phyloP scores from a whole-genome alignment of 441 rosid species.

The Gossypium schwendimanii region DNA sequence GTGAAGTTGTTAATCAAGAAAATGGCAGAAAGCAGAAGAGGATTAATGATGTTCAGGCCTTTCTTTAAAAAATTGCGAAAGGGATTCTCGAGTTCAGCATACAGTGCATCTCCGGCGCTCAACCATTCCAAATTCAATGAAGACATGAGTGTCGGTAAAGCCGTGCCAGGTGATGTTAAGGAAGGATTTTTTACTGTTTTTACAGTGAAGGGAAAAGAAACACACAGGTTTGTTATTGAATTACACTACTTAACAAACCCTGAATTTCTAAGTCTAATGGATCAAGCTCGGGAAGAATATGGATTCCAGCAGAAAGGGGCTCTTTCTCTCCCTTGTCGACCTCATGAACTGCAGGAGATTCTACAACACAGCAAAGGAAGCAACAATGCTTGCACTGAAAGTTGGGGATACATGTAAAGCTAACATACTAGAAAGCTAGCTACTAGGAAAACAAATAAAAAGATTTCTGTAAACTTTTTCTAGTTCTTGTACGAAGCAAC shows the following conservation, averaged over 20 bases:
- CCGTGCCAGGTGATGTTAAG: slow-evolving; percentile 20
- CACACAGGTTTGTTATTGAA: slow-evolving; percentile 21
- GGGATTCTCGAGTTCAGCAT: background rate
- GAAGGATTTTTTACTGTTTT: slow-evolving; percentile 28
- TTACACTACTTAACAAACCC: slow-evolving; percentile 25
- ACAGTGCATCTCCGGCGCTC: background rate
- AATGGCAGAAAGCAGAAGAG: background rate
- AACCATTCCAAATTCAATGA: background rate
- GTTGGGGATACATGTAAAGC: background rate
- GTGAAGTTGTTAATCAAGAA: background rate
- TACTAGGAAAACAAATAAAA: background rate
- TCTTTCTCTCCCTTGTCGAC: slow-evolving; percentile 26
- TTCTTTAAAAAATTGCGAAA: slow-evolving; percentile 7
- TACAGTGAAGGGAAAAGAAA: slow-evolving; percentile 16
- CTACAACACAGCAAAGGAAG: background rate
- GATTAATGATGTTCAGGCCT: background rate
- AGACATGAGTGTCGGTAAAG: background rate
- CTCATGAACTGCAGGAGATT: slow-evolving; percentile 22
- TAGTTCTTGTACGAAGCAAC: background rate
- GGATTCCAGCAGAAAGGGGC: slow-evolving; percentile 28
- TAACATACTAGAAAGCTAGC: background rate
- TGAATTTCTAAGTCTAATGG: slow-evolving; percentile 27
- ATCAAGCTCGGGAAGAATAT: slow-evolving; percentile 32
- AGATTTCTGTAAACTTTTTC: background rate
- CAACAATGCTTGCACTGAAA: background rate